Evolutionary conservation across 306 rosid species (phyloP).

Genomic region (Malus asiatica): DNA sequence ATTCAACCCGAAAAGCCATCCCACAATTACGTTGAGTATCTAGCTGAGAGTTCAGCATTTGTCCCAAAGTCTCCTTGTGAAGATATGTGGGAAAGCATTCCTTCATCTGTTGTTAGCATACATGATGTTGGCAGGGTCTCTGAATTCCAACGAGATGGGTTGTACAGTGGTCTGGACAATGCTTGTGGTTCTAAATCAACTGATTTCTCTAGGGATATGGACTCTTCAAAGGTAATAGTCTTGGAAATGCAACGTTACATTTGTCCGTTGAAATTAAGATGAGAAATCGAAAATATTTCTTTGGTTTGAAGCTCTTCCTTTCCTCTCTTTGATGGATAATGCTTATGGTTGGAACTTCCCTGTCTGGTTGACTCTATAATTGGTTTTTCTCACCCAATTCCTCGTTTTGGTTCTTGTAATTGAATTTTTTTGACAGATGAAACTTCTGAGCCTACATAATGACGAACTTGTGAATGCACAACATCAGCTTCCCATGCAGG

Average conservation of each 20-base stretch:
- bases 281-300: not conserved
- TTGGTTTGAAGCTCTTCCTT: not conserved
- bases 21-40: conserved; percentile 44
- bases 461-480: conserved; percentile 29
- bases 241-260: not conserved
- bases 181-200: conserved; percentile 25
- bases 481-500: conserved; percentile 29
- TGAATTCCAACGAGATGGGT: conserved; percentile 28
- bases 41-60: conserved; percentile 45
- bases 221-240: conserved; percentile 37
- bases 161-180: conserved; percentile 32
- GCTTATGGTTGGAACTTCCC: not conserved
- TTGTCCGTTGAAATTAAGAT: not conserved
- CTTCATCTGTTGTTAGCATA: conserved; percentile 23
- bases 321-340: not conserved
- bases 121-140: conserved; percentile 17
- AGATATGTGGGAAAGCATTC: conserved; percentile 32
- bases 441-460: conserved; percentile 20
- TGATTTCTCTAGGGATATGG: conserved; percentile 38
- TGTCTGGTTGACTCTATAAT: not conserved
- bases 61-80: conserved; percentile 29
- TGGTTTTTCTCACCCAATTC: not conserved
- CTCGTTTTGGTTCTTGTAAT: not conserved
- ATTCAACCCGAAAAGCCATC: conserved; percentile 33
- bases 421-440: conserved; percentile 2